Conservation (phyloP, 1,284 basidiomycete genomes). For the Tetrapyrgos nigripes region DNA sequence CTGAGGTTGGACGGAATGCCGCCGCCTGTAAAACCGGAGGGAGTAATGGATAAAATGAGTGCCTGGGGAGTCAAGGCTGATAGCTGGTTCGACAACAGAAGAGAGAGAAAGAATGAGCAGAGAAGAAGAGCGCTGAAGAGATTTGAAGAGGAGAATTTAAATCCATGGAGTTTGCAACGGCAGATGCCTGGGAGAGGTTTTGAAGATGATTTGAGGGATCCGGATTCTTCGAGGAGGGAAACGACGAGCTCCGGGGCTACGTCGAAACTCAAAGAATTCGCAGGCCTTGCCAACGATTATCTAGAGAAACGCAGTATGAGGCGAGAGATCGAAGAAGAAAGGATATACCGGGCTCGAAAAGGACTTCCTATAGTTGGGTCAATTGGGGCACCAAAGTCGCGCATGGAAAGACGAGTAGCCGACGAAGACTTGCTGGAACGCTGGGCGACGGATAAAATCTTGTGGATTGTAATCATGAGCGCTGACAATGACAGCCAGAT, state of each 20-base stretch:
- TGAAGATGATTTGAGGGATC: background rate
- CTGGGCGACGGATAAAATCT: constrained; percentile 20
- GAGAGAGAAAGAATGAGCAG: constrained; percentile 17
- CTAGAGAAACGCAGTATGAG: background rate
- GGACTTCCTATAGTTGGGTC: background rate
- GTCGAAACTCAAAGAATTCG: background rate
- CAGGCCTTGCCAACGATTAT: background rate
- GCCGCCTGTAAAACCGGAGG: constrained; percentile 20
- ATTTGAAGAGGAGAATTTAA: constrained; percentile 11
- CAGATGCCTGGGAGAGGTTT: background rate
- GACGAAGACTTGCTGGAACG: constrained; percentile 25
- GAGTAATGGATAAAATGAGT: constrained; percentile 23
- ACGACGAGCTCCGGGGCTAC: background rate
- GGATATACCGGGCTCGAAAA: background rate
- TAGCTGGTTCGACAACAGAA: constrained; percentile 14
- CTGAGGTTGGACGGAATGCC: constrained; percentile 22
- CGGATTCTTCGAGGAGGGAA: background rate
- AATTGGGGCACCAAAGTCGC: background rate
- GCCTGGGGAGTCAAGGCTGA: constrained; percentile 23
- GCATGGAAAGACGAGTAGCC: constrained; percentile 16
- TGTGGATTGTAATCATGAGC: constrained; percentile 31
- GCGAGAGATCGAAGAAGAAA: background rate
- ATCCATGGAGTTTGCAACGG: background rate
- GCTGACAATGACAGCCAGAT: constrained; percentile 23
- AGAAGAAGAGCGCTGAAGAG: constrained; percentile 10